Evolutionary conservation across 1,284 basidiomycete genomes (phyloP), one percentile per base, ranked within the genome.

Genomic region (Cutaneotrichosporon curvatum): DNA sequence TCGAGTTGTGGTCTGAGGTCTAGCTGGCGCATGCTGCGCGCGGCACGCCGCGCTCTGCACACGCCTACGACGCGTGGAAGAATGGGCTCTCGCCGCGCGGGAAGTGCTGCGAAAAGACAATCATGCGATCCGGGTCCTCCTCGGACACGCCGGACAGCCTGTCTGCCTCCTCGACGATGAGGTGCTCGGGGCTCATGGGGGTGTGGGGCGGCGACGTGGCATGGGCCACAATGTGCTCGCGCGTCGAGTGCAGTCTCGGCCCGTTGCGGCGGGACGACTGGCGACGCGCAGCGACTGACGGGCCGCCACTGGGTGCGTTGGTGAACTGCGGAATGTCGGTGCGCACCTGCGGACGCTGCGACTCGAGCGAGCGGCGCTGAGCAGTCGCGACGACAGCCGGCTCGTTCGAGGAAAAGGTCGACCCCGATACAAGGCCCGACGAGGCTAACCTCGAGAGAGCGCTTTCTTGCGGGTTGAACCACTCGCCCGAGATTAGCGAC

Each of bases 341-440:
- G 18, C 56, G 55, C 14, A 55, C 45, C 3, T 46, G 40, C 9
- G 60, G 57, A 28, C 60, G 56, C 21, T 60, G 63, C 16, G 60
- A 61, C 34, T 68, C 67, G 34, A 69, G 60, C 9, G 60, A 62
- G 35, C 60, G 62, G 33, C 64, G 50, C 43, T 62, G 55, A 12
- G 68, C 68, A 43, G 63, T 62, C 4, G 62, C 53, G 4, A 65
- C 62, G 0, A 68, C 56, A 4, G 62, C 67, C 0, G 62, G 59
- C 21, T 59, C 65, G n/a, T 47, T 19, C 12, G 40, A 45, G n/a
- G 42, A 43, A 8, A n/a, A 42, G 2, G 33, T 18, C n/a, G 35
- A 16, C 30, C 40, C 25, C 2, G 42, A 33, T 16, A 20, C 20
- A 16, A n/a, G n/a, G 18, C 28, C 32, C 6, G 43, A 38, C 16